Conservation (phyloP, 768 basidiomycete species). For the Mrakia blollopis region DNA sequence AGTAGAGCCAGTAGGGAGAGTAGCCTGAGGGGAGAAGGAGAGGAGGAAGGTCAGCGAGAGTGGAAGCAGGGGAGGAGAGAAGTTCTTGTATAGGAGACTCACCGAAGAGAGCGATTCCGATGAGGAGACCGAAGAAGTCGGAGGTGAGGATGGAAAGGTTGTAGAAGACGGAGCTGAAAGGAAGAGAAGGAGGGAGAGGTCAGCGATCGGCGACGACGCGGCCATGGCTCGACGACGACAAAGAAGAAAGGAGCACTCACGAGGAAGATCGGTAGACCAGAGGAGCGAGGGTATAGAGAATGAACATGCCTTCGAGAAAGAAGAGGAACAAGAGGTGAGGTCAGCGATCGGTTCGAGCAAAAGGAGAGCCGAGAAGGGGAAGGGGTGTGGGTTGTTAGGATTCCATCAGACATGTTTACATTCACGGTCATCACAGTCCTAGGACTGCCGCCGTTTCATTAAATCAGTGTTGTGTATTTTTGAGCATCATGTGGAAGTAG, state of each 20-base stretch:
- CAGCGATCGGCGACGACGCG: neutral
- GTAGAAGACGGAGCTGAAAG: conserved; percentile 44
- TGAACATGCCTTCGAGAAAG: conserved; percentile 61
- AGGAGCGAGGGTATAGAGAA: conserved; percentile 81
- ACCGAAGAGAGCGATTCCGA: conserved; percentile 54
- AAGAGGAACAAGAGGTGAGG: neutral
- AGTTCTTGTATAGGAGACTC: conserved; percentile 36
- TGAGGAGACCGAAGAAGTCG: conserved; percentile 80
- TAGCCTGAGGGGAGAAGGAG: conserved; percentile 39
- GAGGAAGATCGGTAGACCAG: conserved; percentile 78
- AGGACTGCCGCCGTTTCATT: neutral
- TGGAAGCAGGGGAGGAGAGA: neutral
- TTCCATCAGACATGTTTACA: neutral
- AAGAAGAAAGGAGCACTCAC: conserved; percentile 49
- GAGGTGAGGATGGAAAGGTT: conserved; percentile 80
- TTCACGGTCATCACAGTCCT: neutral
- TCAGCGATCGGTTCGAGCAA: neutral
- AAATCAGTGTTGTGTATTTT: neutral
- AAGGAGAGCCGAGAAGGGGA: neutral
- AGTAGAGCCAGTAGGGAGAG: conserved; percentile 90
- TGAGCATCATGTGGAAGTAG: neutral
- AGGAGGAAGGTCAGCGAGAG: conserved; percentile 32
- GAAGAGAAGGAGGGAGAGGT: neutral
- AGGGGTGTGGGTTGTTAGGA: neutral
- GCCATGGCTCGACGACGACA: neutral